Evolutionary conservation across 139 green algal species (phyloP).

Genomic region (Picochlorum sp.): DNA sequence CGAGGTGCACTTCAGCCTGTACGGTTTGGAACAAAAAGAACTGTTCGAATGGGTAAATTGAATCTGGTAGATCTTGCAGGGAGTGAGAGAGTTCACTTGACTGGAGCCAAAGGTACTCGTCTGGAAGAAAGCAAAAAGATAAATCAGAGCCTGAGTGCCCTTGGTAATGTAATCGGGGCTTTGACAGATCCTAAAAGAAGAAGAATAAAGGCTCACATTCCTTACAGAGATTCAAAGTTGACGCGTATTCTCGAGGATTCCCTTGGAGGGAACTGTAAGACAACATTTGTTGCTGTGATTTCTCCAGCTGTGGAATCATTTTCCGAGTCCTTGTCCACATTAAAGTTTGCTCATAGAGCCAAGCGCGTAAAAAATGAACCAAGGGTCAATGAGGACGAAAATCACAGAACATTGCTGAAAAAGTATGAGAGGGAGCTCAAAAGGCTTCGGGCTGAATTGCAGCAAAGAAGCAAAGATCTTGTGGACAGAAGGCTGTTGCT

Average conservation of each 20-base stretch:
- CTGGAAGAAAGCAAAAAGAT: conserved; percentile 97
- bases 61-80: conserved; percentile 96
- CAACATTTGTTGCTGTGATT: conserved; percentile 84
- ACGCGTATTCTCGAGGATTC: conserved; percentile 91
- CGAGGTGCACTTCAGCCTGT: conserved; percentile 3
- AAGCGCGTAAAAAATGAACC: conserved; percentile 91
- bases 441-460: conserved; percentile 73
- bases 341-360: conserved; percentile 92
- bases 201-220: conserved; percentile 60
- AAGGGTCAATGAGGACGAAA: conserved; percentile 88
- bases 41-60: conserved; percentile 81
- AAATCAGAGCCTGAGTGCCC: conserved; percentile 79
- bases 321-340: conserved; percentile 62
- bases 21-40: conserved; percentile 2
- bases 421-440: conserved; percentile 92
- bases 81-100: conserved; percentile 86
- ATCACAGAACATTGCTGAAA: conserved; percentile 85
- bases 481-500: conserved; percentile 86
- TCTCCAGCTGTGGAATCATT: conserved; percentile 68
- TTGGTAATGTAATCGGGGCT: conserved; percentile 95
- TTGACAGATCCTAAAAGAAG: conserved; percentile 61
- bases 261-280: conserved; percentile 89
- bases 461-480: conserved; percentile 62
- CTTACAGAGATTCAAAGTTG: conserved; percentile 89
- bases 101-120: conserved; percentile 72